Evolutionary conservation across 768 basidiomycete species (phyloP).

Genomic region (Russula olivacea): DNA sequence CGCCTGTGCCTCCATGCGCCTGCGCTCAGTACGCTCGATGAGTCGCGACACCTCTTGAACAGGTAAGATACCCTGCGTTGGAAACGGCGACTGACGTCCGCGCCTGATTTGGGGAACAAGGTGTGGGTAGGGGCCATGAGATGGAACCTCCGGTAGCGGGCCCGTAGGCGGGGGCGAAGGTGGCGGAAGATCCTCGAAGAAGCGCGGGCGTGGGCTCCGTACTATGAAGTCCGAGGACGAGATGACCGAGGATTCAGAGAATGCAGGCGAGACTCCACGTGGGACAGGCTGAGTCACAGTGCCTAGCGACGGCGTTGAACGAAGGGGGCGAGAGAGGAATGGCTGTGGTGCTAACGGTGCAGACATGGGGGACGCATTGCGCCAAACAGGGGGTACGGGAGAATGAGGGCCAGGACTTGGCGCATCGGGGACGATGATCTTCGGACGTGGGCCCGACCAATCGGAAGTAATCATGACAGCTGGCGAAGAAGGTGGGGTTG

Average conservation of each 20-base stretch:
- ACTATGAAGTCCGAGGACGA: conserved; percentile 23
- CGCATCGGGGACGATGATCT: background rate
- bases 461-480: background rate
- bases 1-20: background rate
- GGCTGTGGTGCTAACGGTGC: background rate
- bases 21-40: conserved; percentile 23
- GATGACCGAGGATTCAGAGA: conserved; percentile 19
- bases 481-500: background rate
- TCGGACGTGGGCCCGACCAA: conserved; percentile 2
- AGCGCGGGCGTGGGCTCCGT: conserved; percentile 20
- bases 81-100: conserved; percentile 49
- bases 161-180: conserved; percentile 24
- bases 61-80: conserved; percentile 38
- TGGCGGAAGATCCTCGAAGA: conserved; percentile 23
- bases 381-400: background rate
- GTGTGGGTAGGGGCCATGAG: conserved; percentile 18
- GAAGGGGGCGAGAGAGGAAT: conserved; percentile 3
- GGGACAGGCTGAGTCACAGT: background rate
- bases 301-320: conserved; percentile 7
- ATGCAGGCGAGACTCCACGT: conserved; percentile 5
- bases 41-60: conserved; percentile 25
- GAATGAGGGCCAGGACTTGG: background rate
- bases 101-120: conserved; percentile 30
- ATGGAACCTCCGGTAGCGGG: conserved; percentile 20
- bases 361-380: background rate